phyloP scores from a whole-genome alignment of 140 eudicot species.

The Erigeron philadelphicus region DNA sequence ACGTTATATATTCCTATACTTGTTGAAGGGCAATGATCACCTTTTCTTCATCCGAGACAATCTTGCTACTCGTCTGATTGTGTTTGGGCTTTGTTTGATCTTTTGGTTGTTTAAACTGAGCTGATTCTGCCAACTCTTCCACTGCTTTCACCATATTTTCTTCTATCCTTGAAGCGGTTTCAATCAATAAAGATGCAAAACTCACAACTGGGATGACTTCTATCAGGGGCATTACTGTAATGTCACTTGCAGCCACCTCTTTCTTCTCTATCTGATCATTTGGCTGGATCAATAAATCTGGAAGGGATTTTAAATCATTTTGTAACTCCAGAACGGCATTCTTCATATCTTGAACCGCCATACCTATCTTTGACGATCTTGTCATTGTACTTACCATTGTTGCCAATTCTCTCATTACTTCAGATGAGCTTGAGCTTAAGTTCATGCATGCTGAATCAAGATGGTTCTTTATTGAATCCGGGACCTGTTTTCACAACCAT shows the following conservation, averaged over 20 bases:
- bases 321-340: constrained; percentile 52
- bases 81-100: constrained; percentile 30
- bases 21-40: constrained; percentile 32
- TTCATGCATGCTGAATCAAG: constrained; percentile 46
- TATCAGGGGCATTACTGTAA: constrained; percentile 22
- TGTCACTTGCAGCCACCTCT: constrained; percentile 2
- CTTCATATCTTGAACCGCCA: constrained; percentile 48
- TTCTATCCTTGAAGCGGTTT: constrained; percentile 53
- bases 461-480: constrained; percentile 55
- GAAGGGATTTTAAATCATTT: constrained; percentile 42
- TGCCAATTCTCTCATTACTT: constrained; percentile 55
- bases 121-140: constrained; percentile 54
- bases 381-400: constrained; percentile 44
- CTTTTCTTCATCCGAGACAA: constrained; percentile 17
- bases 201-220: constrained; percentile 66
- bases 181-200: constrained; percentile 58
- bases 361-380: constrained; percentile 45
- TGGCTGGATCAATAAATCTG: constrained; percentile 28
- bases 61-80: background rate
- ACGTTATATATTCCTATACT: constrained; percentile 25
- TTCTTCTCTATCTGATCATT: constrained; percentile 16
- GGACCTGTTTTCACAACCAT: constrained; percentile 28
- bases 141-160: constrained; percentile 54
- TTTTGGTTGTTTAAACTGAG: constrained; percentile 43
- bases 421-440: constrained; percentile 45